Base-by-base conservation (phyloP, 2,329 filamentous ascomycete species). In the Ceratocystiopsis sp. region DNA sequence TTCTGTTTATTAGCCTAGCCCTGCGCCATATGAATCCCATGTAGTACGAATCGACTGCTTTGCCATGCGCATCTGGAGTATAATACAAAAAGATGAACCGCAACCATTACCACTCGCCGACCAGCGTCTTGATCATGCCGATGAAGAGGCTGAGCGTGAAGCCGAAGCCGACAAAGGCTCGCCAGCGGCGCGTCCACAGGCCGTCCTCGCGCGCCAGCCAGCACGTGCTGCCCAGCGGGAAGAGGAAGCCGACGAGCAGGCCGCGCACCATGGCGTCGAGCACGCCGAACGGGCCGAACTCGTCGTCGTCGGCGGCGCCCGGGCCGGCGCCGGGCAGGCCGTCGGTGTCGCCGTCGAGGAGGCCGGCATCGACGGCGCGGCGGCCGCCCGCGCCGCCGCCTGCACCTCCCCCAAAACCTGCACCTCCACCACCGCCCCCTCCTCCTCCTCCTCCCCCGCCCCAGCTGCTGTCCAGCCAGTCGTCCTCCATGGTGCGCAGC, bases 191-290 rank as follows among this genome's bases (percentile, higher is more conserved):
- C 47, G 78, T 82, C 75, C 86, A 93, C 46, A 96, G 78, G 1
- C 84, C 86, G 45, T 91, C 83, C 59, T 94, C 84, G 46, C 87
- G 70, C 50, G 89, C 71, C 41, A 93, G 65, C 85, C 87, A 95
- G 42, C 80, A 77, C 45, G 89, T 65, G 53, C 84, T 86, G 0
- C 84, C 89, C 11, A 96, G 61, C 4, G 91, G 91, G 75, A 89
- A 96, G 58, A 98, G 82, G 66, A 96, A 98, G 0, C 91, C 91
- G 54, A 91, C 83, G 46, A 93, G 65, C 59, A 91, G 84, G 5
- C 87, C 91, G 62, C 80, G 83, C 46, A 96, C 68, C 65, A 95
- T 75, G 54, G 93, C 80, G 55, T 96, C 89, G 38, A 94, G 64
- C 12, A 82, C 71, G 0, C 73, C 77, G 15, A 59, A 53, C 41